These are phyloP conservation scores for Aspergillus niger DNA, from an alignment of 2,329 filamentous ascomycete species.

Conservation along the genomic window DNA sequence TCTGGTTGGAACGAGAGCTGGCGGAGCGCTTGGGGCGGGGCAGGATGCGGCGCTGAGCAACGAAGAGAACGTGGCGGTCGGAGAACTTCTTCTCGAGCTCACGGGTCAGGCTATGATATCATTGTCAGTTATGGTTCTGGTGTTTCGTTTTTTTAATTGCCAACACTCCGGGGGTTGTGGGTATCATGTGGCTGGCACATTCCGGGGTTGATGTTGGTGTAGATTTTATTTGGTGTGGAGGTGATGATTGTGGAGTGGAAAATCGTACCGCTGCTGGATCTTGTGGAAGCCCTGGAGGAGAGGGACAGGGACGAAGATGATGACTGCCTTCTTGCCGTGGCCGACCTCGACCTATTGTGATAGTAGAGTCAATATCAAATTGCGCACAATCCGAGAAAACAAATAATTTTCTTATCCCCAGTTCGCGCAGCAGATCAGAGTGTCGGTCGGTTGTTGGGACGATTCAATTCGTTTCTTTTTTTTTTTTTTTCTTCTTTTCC, in stretches of 20 bases:
- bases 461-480: background rate
- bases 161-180: background rate
- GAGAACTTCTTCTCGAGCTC: slow-evolving; percentile 99
- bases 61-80: slow-evolving; percentile 98
- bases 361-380: slow-evolving; percentile 31
- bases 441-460: background rate
- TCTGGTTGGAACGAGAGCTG: slow-evolving; percentile 93
- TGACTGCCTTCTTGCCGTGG: slow-evolving; percentile 99
- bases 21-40: slow-evolving; percentile 98
- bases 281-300: slow-evolving; percentile 98
- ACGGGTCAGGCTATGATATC: slow-evolving; percentile 77
- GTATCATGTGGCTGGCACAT: background rate
- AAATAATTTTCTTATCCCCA: background rate
- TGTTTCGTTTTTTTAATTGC: slow-evolving; percentile 7
- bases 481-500: background rate
- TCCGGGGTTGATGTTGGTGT: background rate
- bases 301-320: slow-evolving; percentile 99
- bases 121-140: slow-evolving; percentile 2
- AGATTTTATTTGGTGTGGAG: background rate
- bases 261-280: slow-evolving; percentile 94
- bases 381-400: slow-evolving; percentile 7
- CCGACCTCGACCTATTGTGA: slow-evolving; percentile 92
- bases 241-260: background rate
- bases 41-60: slow-evolving; percentile 97
- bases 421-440: background rate